Percentiles rank a stretch among this genome's conserved stretches.
Evolutionary conservation across 495 filamentous ascomycete species (phyloP).

Genomic region (Chaetomium cochliodes): DNA sequence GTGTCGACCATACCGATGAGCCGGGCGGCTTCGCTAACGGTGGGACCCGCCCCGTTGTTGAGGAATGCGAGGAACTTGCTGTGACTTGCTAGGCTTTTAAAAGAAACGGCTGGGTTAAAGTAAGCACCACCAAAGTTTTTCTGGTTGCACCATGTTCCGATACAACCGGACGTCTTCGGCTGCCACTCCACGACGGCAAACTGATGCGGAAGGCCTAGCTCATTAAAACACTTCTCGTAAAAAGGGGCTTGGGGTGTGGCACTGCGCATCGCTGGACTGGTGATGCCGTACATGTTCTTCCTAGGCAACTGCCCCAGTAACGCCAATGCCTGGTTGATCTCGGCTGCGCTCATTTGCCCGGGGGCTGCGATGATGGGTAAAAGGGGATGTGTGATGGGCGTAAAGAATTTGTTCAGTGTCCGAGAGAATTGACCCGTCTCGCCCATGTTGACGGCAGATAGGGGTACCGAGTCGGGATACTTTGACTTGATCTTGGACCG

Average conservation of each 20-base stretch:
- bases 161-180: constrained; percentile 54
- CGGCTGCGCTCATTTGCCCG: constrained; percentile 76
- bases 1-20: constrained; percentile 79
- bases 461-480: constrained; percentile 61
- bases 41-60: constrained; percentile 57
- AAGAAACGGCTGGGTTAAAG: constrained; percentile 66
- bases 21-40: constrained; percentile 66
- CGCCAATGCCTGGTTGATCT: constrained; percentile 75
- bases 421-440: constrained; percentile 77
- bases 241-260: constrained; percentile 74
- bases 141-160: constrained; percentile 65
- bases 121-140: constrained; percentile 76
- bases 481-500: constrained; percentile 68
- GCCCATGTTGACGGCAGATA: constrained; percentile 87
- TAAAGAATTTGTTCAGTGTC: constrained; percentile 78
- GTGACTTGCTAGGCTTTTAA: constrained; percentile 38
- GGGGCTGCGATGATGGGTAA: constrained; percentile 82
- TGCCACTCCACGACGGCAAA: constrained; percentile 73
- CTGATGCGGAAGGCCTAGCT: constrained; percentile 77
- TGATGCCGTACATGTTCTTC: constrained; percentile 76
- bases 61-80: constrained; percentile 45
- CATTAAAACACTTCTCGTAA: constrained; percentile 86
- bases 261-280: constrained; percentile 57
- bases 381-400: constrained; percentile 79
- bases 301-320: constrained; percentile 78